Evolutionary conservation across 495 filamentous ascomycete species (phyloP).

Genomic region (Aspergillus steynii): DNA sequence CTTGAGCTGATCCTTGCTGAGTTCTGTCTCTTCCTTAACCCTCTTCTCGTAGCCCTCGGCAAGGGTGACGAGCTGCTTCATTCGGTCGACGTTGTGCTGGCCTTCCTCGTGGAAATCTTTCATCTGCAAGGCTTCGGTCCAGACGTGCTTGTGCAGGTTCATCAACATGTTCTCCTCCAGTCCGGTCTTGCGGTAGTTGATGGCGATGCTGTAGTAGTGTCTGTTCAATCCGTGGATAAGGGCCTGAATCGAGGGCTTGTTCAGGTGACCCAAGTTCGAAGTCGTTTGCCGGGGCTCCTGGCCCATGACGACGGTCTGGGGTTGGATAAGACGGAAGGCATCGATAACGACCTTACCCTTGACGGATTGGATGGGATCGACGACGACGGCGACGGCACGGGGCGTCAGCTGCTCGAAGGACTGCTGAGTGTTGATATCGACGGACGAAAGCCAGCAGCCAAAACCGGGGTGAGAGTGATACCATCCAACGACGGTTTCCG

Average conservation of each 20-base stretch:
- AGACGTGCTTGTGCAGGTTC: conserved; percentile 99
- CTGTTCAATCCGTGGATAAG: conserved; percentile 97
- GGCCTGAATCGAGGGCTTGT: conserved; percentile 99
- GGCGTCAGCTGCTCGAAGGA: conserved; percentile 97
- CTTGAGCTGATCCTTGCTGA: conserved; percentile 97
- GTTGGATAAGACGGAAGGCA: conserved; percentile 98
- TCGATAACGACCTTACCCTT: conserved; percentile 99
- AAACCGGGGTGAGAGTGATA: conserved; percentile 99
- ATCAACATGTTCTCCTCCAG: conserved; percentile 99
- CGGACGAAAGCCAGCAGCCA: conserved; percentile 97
- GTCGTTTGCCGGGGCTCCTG: conserved; percentile 98
- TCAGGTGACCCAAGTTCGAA: conserved; percentile 94
- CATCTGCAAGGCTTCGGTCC: conserved; percentile 98
- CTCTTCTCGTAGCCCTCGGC: conserved; percentile 98
- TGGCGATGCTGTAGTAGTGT: conserved; percentile 98
- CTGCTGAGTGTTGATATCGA: conserved; percentile 99
- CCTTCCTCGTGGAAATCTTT: conserved; percentile 89
- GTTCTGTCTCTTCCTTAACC: conserved; percentile 95
- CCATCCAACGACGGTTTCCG: conserved; percentile 97
- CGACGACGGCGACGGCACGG: conserved; percentile 93
- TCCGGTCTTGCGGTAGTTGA: conserved; percentile 96
- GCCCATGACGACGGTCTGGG: conserved; percentile 96
- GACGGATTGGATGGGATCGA: conserved; percentile 98
- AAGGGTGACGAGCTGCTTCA: conserved; percentile 83
- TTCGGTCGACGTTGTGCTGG: conserved; percentile 75